phyloP scores from a whole-genome alignment of 164 flowering plant genomes.

The Paratinospora sagittata region DNA sequence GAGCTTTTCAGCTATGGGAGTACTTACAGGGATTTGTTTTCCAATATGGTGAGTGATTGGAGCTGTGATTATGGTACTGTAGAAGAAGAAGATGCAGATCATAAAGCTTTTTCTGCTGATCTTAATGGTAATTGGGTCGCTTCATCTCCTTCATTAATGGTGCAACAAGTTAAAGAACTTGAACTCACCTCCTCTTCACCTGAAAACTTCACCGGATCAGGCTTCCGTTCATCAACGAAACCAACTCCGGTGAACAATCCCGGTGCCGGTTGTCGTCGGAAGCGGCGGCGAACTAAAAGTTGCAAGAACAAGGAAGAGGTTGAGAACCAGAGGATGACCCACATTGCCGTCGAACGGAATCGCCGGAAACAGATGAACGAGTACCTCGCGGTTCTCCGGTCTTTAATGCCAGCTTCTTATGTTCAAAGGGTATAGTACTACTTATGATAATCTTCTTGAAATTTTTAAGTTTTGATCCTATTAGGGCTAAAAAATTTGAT shows the following conservation, averaged over 20 bases:
- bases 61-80: conserved; percentile 19
- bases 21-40: conserved; percentile 30
- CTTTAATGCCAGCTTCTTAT: conserved; percentile 56
- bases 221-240: conserved; percentile 4
- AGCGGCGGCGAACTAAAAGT: conserved; percentile 34
- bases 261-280: conserved; percentile 18
- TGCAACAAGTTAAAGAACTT: conserved; percentile 31
- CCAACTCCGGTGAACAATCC: conserved; percentile 1
- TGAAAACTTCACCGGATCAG: background rate
- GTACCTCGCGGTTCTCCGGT: conserved; percentile 43
- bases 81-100: conserved; percentile 19
- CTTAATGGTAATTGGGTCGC: conserved; percentile 29
- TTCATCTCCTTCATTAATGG: conserved; percentile 20
- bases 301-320: conserved; percentile 50
- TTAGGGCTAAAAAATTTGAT: background rate
- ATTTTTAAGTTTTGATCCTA: background rate
- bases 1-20: conserved; percentile 32
- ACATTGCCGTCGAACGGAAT: conserved; percentile 58
- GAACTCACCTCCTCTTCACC: conserved; percentile 27
- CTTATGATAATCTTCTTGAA: too few species aligned
- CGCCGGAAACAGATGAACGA: conserved; percentile 59
- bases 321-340: conserved; percentile 60
- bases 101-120: background rate
- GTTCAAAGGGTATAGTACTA: conserved; percentile 40
- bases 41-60: conserved; percentile 19